Evolutionary conservation across 1,139 yeast genomes (phyloP).

Genomic region (Pichia sp.): DNA sequence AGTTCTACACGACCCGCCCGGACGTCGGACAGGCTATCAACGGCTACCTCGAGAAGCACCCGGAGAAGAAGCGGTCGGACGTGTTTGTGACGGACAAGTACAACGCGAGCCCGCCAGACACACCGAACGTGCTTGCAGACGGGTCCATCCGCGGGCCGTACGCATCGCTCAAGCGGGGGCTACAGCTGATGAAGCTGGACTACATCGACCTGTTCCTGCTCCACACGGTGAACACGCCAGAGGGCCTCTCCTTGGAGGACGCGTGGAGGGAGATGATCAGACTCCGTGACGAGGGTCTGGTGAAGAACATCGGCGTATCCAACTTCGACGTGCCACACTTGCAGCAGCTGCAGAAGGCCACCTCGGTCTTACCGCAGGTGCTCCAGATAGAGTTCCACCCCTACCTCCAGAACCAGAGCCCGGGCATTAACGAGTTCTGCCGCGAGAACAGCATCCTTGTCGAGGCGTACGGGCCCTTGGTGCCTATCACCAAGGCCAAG

Average conservation of each 20-base stretch:
- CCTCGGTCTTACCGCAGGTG: constrained; percentile 52
- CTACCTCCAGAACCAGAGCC: constrained; percentile 64
- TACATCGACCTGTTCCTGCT: constrained; percentile 68
- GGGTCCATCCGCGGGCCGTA: constrained; percentile 40
- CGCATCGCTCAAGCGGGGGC: constrained; percentile 45
- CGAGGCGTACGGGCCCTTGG: constrained; percentile 67
- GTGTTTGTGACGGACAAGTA: constrained; percentile 57
- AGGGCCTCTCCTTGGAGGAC: constrained; percentile 41
- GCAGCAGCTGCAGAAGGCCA: constrained; percentile 40
- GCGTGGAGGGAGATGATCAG: constrained; percentile 54
- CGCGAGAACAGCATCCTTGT: constrained; percentile 48
- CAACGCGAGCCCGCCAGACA: constrained; percentile 21
- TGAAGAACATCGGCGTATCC: constrained; percentile 62
- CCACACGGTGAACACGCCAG: constrained; percentile 48
- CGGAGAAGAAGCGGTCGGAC: constrained; percentile 43
- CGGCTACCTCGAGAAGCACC: constrained; percentile 21
- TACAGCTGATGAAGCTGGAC: constrained; percentile 45
- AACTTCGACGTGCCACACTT: constrained; percentile 50
- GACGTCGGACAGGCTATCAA: constrained; percentile 50
- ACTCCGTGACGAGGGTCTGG: constrained; percentile 45
- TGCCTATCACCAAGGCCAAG: constrained; percentile 38
- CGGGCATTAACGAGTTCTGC: constrained; percentile 53
- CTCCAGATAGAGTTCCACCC: constrained; percentile 72
- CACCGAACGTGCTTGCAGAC: constrained; percentile 15
- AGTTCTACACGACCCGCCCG: constrained; percentile 51